Conservation (phyloP, 2,329 filamentous ascomycete species). For the Phialophora expanda region DNA sequence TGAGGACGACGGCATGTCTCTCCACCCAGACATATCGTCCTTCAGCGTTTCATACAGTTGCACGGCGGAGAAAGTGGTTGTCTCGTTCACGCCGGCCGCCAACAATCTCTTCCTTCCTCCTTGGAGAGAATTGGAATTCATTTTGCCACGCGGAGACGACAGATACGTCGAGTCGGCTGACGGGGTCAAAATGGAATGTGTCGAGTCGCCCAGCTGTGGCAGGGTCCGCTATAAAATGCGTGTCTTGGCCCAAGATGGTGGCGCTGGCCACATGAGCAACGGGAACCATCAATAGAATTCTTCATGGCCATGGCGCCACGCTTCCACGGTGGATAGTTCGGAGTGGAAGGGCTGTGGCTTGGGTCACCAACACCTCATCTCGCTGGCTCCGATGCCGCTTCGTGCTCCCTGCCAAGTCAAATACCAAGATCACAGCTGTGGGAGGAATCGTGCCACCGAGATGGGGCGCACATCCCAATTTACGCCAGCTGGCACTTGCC, state of each 20-base stretch:
- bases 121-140: slow-evolving; percentile 58
- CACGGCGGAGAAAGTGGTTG: slow-evolving; percentile 51
- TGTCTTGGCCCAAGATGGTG: background rate
- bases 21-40: slow-evolving; percentile 48
- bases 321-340: background rate
- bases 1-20: slow-evolving; percentile 64
- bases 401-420: background rate
- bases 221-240: slow-evolving; percentile 26
- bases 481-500: background rate
- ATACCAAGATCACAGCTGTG: background rate
- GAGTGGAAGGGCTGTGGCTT: background rate
- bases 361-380: background rate
- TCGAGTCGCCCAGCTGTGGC: slow-evolving; percentile 15
- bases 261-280: slow-evolving; percentile 15
- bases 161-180: slow-evolving; percentile 47
- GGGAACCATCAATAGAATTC: slow-evolving; percentile 17
- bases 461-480: background rate
- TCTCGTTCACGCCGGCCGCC: slow-evolving; percentile 50
- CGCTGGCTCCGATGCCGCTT: background rate
- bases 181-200: slow-evolving; percentile 40
- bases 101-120: slow-evolving; percentile 53
- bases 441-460: background rate
- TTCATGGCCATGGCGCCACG: too few species aligned
- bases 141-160: slow-evolving; percentile 58
- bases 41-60: slow-evolving; percentile 55